These are phyloP conservation scores for Alternaria sp. DNA, from an alignment of 2,329 filamentous ascomycete genomes.

Conservation along the genomic window DNA sequence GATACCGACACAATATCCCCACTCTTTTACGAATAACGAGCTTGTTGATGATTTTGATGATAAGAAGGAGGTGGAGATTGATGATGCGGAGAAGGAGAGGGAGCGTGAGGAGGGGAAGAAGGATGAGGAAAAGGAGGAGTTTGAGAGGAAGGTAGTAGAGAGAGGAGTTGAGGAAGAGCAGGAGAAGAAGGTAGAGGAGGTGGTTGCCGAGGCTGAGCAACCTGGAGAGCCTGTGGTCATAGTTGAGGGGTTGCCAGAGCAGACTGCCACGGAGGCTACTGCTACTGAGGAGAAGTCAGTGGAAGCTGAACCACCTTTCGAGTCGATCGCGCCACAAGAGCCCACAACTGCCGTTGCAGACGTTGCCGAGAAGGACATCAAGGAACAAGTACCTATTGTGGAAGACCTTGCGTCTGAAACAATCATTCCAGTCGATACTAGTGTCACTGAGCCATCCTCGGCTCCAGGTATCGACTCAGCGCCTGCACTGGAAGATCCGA, in stretches of 20 bases:
- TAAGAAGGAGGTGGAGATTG: conserved; percentile 4
- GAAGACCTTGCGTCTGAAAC: conserved; percentile 16
- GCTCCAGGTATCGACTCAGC: not conserved
- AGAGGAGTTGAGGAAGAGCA: not conserved
- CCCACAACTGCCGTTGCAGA: conserved; percentile 9
- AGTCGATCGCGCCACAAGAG: not conserved
- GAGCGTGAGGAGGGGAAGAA: not conserved
- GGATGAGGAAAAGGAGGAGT: not conserved
- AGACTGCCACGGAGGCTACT: not conserved
- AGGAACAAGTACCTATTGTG: conserved; percentile 19
- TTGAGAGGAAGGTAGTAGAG: not conserved
- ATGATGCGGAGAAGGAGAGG: conserved; percentile 6
- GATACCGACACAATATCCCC: conserved; percentile 40
- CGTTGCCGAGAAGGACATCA: conserved; percentile 14
- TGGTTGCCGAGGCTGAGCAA: not conserved
- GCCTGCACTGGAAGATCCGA: not conserved
- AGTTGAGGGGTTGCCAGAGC: conserved; percentile 1
- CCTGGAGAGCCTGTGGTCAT: conserved; percentile 16
- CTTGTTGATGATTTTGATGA: conserved; percentile 27
- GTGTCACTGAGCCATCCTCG: not conserved
- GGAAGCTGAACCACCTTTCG: not conserved
- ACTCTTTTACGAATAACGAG: conserved; percentile 28
- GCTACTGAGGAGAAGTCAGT: not conserved
- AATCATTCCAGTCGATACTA: not conserved
- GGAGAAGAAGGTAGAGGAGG: not conserved